Base-by-base conservation (phyloP, 768 basidiomycete genomes). In the Boletus huronensis region DNA sequence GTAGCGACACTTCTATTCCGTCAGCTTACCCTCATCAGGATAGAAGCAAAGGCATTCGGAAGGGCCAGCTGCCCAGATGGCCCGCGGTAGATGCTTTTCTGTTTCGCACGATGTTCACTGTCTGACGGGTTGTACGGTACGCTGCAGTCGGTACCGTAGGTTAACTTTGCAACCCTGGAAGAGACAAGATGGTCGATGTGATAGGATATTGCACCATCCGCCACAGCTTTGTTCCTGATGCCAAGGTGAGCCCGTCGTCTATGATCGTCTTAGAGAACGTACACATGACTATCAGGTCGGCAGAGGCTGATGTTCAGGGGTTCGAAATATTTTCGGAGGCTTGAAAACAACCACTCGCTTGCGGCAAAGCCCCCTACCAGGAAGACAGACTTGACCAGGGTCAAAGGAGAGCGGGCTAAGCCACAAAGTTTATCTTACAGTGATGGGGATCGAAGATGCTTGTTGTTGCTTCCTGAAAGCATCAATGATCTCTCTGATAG, bases 331-430 rank as follows among this genome's bases (percentile, higher is more conserved):
- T 62, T 66, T 38, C 74, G 74, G 2, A 84, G 73, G 43, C 71
- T 68, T 2, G 66, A 57, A 55, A 77, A 81, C 17, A 83, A 63
- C 73, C 75, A 81, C 41, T 77, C 75, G 53, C 74, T 81, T 1
- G 79, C 77, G 10, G 77, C 75, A 63, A 82, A 82, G 0, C 80
- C 81, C 7, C 82, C 81, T 3, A 83, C 80, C 1, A 85, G 74
- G 50, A 82, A 75, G 23, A 80, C 71, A 11, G 70, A 68, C 71
- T 72, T 40, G 19, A 10, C 48, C 19, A 0, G 36, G 1, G 16
- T 50, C 53, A 50, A 13, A 16, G 7, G 17, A 31, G 28, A 50
- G 21, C 17, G 11, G 7, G 2, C 10, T 3, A 41, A 50, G 28
- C 11, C 28, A 32, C 14, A 13, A 26, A 9, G 11, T 4, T 5